Evolutionary conservation across 2,329 filamentous ascomycete species (phyloP).

Genomic region (Xylaria hypoxylon): DNA sequence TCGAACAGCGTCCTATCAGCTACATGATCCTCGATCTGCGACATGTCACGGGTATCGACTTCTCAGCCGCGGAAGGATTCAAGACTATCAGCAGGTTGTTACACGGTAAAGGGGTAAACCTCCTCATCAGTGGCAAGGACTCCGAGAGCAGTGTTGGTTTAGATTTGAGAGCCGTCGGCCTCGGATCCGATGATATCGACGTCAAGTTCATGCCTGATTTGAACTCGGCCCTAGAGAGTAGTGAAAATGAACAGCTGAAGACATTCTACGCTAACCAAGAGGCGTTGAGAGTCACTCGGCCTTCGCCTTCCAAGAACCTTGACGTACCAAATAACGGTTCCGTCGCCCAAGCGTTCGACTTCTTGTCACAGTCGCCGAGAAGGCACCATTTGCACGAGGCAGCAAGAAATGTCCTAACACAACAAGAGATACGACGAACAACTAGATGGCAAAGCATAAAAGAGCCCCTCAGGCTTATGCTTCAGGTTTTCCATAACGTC

Average conservation of each 20-base stretch:
- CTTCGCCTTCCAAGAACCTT: conserved; percentile 58
- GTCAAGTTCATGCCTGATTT: conserved; percentile 88
- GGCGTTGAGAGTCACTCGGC: conserved; percentile 62
- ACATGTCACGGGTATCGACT: conserved; percentile 92
- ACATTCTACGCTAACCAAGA: conserved; percentile 80
- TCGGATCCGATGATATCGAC: conserved; percentile 77
- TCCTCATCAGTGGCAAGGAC: conserved; percentile 86
- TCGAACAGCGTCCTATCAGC: conserved; percentile 81
- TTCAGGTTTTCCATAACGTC: conserved; percentile 94
- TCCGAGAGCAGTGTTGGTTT: conserved; percentile 79
- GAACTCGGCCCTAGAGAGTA: conserved; percentile 92
- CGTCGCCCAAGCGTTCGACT: conserved; percentile 49
- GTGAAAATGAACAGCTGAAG: conserved; percentile 92
- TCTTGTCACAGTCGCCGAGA: conserved; percentile 81
- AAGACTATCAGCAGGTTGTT: conserved; percentile 90
- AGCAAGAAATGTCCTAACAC: conserved; percentile 79
- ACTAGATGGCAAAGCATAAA: conserved; percentile 86
- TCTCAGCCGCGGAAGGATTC: conserved; percentile 95
- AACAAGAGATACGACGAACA: conserved; percentile 68
- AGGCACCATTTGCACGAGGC: conserved; percentile 81
- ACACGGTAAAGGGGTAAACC: conserved; percentile 78
- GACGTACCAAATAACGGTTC: conserved; percentile 60
- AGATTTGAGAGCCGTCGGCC: conserved; percentile 83
- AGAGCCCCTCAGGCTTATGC: conserved; percentile 88
- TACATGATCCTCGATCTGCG: conserved; percentile 90